Evolutionary conservation across 2,329 filamentous ascomycete genomes (phyloP), one percentile per base, ranked within the genome.

Genomic region (Nigrospora osmanthi): DNA sequence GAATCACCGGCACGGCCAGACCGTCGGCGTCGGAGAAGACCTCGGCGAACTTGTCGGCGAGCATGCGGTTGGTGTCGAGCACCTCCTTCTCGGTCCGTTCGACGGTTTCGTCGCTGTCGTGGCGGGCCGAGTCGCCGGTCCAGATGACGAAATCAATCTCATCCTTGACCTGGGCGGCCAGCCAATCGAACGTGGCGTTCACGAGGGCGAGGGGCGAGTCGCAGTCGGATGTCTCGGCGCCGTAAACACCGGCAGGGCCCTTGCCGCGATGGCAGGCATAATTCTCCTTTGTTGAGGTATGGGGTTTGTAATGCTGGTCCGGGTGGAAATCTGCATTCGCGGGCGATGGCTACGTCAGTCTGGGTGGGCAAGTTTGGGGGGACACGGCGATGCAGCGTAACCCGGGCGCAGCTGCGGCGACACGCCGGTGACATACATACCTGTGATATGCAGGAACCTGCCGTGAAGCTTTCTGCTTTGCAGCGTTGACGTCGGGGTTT

Each of bases 141-240:
- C 89, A 95, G 40, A 95, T 71, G 41, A 95, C 83, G 61, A 96
- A 96, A 63, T 96, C 89, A 51, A 96, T 76, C 4, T 82, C 67
- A 59, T 90, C 85, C 59, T 78, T 84, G 47, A 95, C 59, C 56
- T 95, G 83, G 37, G 81, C 76, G 38, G 80, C 73, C 42, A 98
- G 85, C 91, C 91, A 98, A 57, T 83, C 76, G 59, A 97, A 88
- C 0, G 91, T 97, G 55, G 87, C 85, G 63, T 97, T 87, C 49
- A 95, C 72, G 15, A 98, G 80, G 0, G 83, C 70, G 47, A 83
- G 67, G 0, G 93, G 91, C 3, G 87, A 80, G 67, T 98, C 93
- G 73, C 93, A 98, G 48, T 89, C 87, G 10, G 87, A 87, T 1
- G 83, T 89, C 64, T 93, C 87, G 45, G 89, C 83, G 57, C 93